A percentile compares a stretch with the other conserved stretches of the same genome.
Conservation (phyloP, 305 asterid genomes). For the Rubia balearica region DNA sequence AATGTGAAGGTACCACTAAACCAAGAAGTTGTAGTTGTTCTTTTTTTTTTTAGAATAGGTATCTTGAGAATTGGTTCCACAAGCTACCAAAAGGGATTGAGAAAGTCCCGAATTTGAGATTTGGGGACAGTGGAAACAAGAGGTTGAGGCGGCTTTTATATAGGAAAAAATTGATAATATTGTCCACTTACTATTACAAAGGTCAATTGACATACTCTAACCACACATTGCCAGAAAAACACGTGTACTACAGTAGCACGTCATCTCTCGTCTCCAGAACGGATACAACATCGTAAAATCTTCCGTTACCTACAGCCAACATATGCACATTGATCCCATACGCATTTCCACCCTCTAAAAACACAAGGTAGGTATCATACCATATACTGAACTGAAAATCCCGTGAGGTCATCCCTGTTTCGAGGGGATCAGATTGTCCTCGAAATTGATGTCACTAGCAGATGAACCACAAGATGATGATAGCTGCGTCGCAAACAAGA, state of each 20-base stretch:
- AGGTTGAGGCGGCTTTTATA: neutral
- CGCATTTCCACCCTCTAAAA: conserved; percentile 1
- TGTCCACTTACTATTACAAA: neutral
- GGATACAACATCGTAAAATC: neutral
- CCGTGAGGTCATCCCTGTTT: neutral
- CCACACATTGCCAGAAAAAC: neutral
- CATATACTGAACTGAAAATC: neutral
- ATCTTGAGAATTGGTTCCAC: no score
- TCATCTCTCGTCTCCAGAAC: no score
- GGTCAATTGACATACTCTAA: neutral
- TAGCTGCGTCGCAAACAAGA: neutral
- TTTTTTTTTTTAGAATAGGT: no score
- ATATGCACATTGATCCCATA: neutral
- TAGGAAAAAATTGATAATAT: neutral
- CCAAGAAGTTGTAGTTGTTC: no score
- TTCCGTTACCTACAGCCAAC: neutral
- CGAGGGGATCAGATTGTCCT: neutral
- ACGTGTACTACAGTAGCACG: neutral
- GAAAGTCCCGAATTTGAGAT: neutral
- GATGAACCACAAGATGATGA: neutral
- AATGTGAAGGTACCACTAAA: no score
- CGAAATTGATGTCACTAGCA: neutral
- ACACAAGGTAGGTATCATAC: neutral
- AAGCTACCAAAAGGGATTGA: neutral
- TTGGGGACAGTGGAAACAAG: neutral